Conservation (phyloP, 768 basidiomycete genomes). For the Suillus weaverae region DNA sequence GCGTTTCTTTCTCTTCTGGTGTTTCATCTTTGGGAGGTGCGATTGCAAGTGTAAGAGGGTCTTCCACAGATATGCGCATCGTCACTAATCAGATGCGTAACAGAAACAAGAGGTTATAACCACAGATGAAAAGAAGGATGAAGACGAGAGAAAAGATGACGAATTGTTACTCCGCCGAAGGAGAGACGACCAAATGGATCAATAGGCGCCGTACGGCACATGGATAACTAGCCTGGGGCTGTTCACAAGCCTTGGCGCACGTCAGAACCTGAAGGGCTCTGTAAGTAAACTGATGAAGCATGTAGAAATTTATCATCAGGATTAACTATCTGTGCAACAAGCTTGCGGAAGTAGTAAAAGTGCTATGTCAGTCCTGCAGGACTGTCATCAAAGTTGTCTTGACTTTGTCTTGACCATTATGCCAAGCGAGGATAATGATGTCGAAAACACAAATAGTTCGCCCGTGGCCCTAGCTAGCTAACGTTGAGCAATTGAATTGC, state of each 20-base stretch:
- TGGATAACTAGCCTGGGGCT: background rate
- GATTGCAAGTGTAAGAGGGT: conserved; percentile 60
- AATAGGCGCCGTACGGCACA: conserved; percentile 10
- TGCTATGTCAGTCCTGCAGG: conserved; percentile 1
- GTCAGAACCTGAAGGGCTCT: background rate
- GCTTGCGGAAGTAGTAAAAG: background rate
- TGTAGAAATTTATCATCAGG: background rate
- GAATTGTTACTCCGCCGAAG: background rate
- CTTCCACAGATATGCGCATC: conserved; percentile 44
- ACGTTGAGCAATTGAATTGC: conserved; percentile 1
- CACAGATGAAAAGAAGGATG: background rate
- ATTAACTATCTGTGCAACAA: background rate
- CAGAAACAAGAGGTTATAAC: background rate
- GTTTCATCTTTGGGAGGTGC: conserved; percentile 69
- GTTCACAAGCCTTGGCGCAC: conserved; percentile 3
- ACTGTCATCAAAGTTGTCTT: background rate
- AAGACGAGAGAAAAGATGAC: background rate
- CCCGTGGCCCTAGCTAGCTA: background rate
- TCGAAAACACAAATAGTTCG: background rate
- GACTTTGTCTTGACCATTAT: background rate
- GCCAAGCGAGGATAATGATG: background rate
- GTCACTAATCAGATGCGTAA: background rate
- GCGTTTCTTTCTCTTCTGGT: conserved; percentile 48
- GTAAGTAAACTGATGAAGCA: background rate
- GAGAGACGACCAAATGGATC: conserved; percentile 5